These are phyloP conservation scores for Raffaelea ambrosiae DNA, from an alignment of 2,329 filamentous ascomycete species.

Conservation along the genomic window DNA sequence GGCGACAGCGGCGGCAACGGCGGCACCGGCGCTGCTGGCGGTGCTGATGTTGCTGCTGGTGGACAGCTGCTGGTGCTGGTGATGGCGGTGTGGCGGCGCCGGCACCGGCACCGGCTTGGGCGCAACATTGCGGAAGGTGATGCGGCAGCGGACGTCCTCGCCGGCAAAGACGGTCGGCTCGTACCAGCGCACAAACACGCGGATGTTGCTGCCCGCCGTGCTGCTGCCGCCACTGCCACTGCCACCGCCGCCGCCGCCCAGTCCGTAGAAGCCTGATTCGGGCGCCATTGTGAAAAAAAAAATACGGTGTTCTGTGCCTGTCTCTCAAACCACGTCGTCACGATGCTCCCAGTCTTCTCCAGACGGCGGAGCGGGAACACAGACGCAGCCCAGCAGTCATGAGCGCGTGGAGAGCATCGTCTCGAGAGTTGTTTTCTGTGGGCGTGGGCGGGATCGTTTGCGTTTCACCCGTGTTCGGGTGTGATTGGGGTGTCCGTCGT, in stretches of 20 bases:
- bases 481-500: too few species aligned
- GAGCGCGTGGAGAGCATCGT: conserved; percentile 4
- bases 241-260: neutral
- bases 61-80: conserved; percentile 16
- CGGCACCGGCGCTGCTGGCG: neutral
- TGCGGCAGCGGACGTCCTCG: conserved; percentile 90
- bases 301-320: neutral
- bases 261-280: conserved; percentile 2
- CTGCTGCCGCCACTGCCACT: neutral
- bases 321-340: neutral
- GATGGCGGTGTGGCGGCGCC: conserved; percentile 15
- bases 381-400: conserved; percentile 8
- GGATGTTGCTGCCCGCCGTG: conserved; percentile 56
- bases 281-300: conserved; percentile 3
- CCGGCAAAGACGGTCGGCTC: conserved; percentile 93
- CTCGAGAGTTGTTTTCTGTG: neutral
- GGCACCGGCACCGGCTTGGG: conserved; percentile 6
- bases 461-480: too few species aligned
- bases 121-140: conserved; percentile 87
- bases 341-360: too few species aligned
- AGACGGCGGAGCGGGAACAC: neutral
- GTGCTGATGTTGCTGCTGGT: conserved; percentile 13
- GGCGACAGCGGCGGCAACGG: neutral
- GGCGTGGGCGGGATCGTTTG: neutral
- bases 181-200: conserved; percentile 92